Evolutionary conservation across 176 grass and related monocot species (phyloP).

Genomic region (Musa troglodytarum): DNA sequence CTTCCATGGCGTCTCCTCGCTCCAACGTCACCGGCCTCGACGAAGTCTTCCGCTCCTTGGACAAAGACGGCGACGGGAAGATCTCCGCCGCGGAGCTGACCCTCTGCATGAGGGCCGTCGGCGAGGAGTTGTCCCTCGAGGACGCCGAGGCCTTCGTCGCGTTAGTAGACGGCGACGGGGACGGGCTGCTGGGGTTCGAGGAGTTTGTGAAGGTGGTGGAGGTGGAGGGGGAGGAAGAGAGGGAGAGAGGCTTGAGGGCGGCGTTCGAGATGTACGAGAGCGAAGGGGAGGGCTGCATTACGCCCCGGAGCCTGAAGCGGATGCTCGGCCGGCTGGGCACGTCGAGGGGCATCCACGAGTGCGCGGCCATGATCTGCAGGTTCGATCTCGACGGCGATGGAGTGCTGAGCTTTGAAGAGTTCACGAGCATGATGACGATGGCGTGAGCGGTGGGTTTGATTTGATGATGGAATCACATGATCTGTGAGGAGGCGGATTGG

Average conservation of each 20-base stretch:
- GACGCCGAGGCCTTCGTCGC: conserved; percentile 31
- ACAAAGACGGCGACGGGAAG: conserved; percentile 53
- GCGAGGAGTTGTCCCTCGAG: conserved; percentile 24
- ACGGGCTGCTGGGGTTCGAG: conserved; percentile 28
- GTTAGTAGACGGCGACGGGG: conserved; percentile 26
- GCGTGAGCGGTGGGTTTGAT: not conserved
- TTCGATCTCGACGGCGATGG: conserved; percentile 61
- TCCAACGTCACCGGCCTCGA: not conserved
- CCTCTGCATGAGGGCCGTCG: conserved; percentile 20
- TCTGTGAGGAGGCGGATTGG: too few relatives aligned
- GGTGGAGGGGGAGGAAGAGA: conserved; percentile 19
- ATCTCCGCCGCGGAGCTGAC: conserved; percentile 42
- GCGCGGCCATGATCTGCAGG: conserved; percentile 50
- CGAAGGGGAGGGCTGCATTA: conserved; percentile 27
- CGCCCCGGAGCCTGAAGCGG: conserved; percentile 43
- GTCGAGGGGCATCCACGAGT: conserved; percentile 30
- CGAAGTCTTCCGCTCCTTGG: conserved; percentile 31
- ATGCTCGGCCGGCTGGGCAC: conserved; percentile 33
- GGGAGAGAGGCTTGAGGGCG: conserved; percentile 18
- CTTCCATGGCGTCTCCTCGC: not conserved
- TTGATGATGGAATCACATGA: too few relatives aligned
- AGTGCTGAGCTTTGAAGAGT: conserved; percentile 46
- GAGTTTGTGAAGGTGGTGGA: conserved; percentile 25
- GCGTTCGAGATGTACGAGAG: conserved; percentile 53
- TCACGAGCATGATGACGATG: conserved; percentile 45